These are phyloP conservation scores for Vararia minispora DNA, from an alignment of 768 basidiomycete genomes.

Conservation along the genomic window DNA sequence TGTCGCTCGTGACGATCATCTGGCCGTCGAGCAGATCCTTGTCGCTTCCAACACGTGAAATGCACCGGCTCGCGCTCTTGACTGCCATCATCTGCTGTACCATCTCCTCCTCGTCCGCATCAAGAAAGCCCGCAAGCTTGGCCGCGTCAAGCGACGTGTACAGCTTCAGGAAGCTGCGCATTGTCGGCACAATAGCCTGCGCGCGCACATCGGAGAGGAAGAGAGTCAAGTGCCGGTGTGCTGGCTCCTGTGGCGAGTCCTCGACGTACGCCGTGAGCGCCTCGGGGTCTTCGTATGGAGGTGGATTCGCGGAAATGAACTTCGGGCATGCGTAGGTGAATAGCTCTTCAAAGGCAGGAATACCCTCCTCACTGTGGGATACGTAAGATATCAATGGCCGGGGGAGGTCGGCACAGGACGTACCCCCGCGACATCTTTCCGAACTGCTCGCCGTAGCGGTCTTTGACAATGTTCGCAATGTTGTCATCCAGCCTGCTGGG, in stretches of 20 bases:
- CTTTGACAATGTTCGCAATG: conserved; percentile 86
- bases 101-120: conserved; percentile 87
- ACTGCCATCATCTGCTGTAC: conserved; percentile 96
- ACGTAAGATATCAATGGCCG: neutral
- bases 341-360: conserved; percentile 81
- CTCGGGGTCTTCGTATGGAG: conserved; percentile 77
- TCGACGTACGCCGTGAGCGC: conserved; percentile 36
- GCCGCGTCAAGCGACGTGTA: conserved; percentile 89
- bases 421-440: conserved; percentile 76
- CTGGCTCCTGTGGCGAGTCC: conserved; percentile 50
- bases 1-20: conserved; percentile 80
- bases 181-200: conserved; percentile 67
- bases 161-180: conserved; percentile 87
- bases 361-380: conserved; percentile 49
- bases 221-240: conserved; percentile 71
- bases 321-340: conserved; percentile 94
- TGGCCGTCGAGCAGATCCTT: conserved; percentile 69
- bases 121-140: conserved; percentile 88
- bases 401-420: conserved; percentile 21
- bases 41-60: conserved; percentile 43
- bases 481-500: conserved; percentile 91
- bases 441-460: conserved; percentile 88
- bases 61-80: conserved; percentile 77
- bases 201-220: conserved; percentile 78
- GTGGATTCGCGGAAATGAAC: conserved; percentile 91